Percentiles rank a stretch among this genome's conserved stretches.
These are phyloP conservation scores for Anthoceros angustus DNA, from an alignment of 225 moss, liverwort and hornwort genomes.

Conservation along the genomic window DNA sequence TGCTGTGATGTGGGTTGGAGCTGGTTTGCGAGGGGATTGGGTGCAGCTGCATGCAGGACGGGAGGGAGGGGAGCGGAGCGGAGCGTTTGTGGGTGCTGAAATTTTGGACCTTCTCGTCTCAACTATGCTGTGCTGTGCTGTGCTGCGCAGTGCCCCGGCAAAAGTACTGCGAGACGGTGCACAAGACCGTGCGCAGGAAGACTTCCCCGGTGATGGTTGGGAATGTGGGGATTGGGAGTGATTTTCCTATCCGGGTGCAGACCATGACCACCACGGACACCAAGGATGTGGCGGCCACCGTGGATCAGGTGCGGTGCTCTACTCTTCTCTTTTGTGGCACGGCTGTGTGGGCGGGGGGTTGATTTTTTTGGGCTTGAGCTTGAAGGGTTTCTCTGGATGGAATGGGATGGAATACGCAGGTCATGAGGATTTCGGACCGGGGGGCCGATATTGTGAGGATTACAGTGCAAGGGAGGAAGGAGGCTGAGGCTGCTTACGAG, in stretches of 20 bases:
- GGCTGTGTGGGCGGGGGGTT: not conserved
- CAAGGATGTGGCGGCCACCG: conserved; percentile 69
- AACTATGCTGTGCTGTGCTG: not conserved
- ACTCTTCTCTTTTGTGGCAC: not conserved
- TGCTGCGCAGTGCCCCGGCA: conserved; percentile 51
- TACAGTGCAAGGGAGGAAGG: conserved; percentile 86
- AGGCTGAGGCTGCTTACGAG: conserved; percentile 78
- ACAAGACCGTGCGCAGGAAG: conserved; percentile 59
- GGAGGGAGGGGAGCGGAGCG: not conserved
- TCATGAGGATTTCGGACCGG: conserved; percentile 80
- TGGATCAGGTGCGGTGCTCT: conserved; percentile 49
- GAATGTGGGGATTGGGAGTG: conserved; percentile 78
- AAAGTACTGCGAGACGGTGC: conserved; percentile 77
- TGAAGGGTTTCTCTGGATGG: not conserved
- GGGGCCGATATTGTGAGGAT: conserved; percentile 93
- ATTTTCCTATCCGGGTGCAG: conserved; percentile 82
- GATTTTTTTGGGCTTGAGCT: conserved; percentile 1
- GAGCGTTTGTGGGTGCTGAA: not conserved
- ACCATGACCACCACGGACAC: conserved; percentile 99
- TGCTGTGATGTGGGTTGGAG: not conserved
- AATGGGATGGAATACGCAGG: conserved; percentile 21
- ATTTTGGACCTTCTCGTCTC: not conserved
- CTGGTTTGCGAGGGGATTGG: no score
- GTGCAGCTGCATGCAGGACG: not conserved
- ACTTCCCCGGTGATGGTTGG: conserved; percentile 69